Conservation (phyloP, 345 rosid genomes). For the Boechera stricta region DNA sequence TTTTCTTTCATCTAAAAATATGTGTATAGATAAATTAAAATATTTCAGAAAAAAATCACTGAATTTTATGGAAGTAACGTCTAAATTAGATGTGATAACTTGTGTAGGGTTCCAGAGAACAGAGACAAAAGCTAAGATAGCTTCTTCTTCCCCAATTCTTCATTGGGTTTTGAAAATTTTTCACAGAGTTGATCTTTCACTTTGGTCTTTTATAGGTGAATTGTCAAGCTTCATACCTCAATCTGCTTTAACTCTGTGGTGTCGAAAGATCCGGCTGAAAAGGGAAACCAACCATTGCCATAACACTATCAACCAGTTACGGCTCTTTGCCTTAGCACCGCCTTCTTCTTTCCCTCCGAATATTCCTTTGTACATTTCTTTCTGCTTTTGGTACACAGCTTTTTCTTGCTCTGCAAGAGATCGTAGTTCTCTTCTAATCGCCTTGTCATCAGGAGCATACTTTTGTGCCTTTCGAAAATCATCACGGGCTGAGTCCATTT, state of each 20-base stretch:
- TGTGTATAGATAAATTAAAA: too few species aligned
- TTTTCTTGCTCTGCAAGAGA: conserved; percentile 80
- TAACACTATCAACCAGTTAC: conserved; percentile 49
- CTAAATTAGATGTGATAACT: not conserved
- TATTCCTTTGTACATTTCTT: conserved; percentile 83
- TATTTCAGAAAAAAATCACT: too few species aligned
- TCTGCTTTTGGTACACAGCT: conserved; percentile 80
- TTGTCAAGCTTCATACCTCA: conserved; percentile 15
- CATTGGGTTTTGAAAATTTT: not conserved
- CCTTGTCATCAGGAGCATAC: conserved; percentile 82
- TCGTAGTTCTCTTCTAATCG: conserved; percentile 75
- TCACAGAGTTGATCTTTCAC: conserved; percentile 2
- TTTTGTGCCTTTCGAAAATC: conserved; percentile 85
- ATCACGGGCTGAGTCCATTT: conserved; percentile 85
- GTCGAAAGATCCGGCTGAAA: conserved; percentile 29
- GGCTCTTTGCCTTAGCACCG: conserved; percentile 45
- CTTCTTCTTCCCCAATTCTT: not conserved
- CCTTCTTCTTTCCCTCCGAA: conserved; percentile 65
- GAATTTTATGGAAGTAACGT: not conserved
- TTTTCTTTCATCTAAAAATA: not conserved
- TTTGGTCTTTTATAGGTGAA: conserved; percentile 6
- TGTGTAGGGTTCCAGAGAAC: not conserved
- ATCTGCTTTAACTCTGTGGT: conserved; percentile 40
- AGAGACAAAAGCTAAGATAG: not conserved
- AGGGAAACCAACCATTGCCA: conserved; percentile 43